Evolutionary conservation across 108 stramenopile genomes (phyloP).

Genomic region (Fragilariopsis cylindrus): DNA sequence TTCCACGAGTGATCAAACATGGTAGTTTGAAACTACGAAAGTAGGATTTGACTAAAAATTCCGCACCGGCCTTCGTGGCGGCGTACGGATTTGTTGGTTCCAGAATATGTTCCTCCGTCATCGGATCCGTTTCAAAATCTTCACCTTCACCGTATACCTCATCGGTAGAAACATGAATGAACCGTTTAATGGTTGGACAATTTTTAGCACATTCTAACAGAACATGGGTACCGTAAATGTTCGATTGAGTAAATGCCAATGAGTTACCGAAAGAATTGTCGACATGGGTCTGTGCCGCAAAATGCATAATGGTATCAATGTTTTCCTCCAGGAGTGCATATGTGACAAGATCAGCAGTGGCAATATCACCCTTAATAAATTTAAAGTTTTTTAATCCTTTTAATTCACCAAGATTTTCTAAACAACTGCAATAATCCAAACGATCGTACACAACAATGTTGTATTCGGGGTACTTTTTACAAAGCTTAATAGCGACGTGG

Average conservation of each 20-base stretch:
- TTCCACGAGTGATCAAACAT: slow-evolving; percentile 95
- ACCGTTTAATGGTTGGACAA: slow-evolving; percentile 78
- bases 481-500: slow-evolving; percentile 93
- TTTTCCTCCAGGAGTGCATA: slow-evolving; percentile 91
- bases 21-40: slow-evolving; percentile 92
- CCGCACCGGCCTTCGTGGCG: slow-evolving; percentile 99
- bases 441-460: slow-evolving; percentile 96
- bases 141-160: slow-evolving; percentile 99
- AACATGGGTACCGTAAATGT: slow-evolving; percentile 98
- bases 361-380: slow-evolving; percentile 98
- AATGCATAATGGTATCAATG: slow-evolving; percentile 98
- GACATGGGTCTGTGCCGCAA: slow-evolving; percentile 98
- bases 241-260: slow-evolving; percentile 97
- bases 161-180: slow-evolving; percentile 98
- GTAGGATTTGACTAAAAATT: slow-evolving; percentile 96
- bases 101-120: slow-evolving; percentile 95
- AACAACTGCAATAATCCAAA: slow-evolving; percentile 97
- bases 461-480: slow-evolving; percentile 95
- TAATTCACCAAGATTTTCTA: slow-evolving; percentile 90
- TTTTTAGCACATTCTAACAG: slow-evolving; percentile 96
- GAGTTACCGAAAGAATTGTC: slow-evolving; percentile 99
- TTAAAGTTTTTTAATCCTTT: slow-evolving; percentile 91
- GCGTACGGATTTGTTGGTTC: slow-evolving; percentile 99
- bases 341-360: slow-evolving; percentile 90
- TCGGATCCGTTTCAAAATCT: slow-evolving; percentile 90